A percentile compares a stretch with the other conserved stretches of the same genome.
Conservation (phyloP, 768 basidiomycete species). For the Auriscalpium orientale region DNA sequence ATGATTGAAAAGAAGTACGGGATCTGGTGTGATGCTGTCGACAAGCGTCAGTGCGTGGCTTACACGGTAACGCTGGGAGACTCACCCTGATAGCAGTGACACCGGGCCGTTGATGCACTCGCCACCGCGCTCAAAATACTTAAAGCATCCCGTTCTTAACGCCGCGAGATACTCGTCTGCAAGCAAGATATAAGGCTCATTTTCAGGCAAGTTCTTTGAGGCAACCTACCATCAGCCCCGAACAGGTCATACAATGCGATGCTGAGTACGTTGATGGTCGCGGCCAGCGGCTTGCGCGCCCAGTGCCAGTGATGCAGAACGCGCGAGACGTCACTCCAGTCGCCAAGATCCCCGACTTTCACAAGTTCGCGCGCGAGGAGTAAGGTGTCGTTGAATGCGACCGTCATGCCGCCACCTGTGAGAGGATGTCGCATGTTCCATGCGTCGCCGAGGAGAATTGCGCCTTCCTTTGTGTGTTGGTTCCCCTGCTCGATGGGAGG, state of each 20-base stretch:
- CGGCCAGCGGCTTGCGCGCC: constrained; percentile 72
- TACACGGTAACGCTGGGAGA: neutral
- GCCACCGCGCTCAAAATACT: constrained; percentile 93
- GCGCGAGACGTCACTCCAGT: constrained; percentile 45
- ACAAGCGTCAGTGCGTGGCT: neutral
- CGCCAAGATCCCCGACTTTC: constrained; percentile 30
- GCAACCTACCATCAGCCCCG: constrained; percentile 75
- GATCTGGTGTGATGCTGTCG: constrained; percentile 70
- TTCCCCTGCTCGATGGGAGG: constrained; percentile 65
- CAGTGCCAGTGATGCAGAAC: constrained; percentile 75
- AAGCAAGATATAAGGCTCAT: neutral
- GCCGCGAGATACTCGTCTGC: constrained; percentile 55
- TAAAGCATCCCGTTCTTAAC: constrained; percentile 84
- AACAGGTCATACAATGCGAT: constrained; percentile 93
- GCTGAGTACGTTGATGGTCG: constrained; percentile 88
- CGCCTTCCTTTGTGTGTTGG: constrained; percentile 48
- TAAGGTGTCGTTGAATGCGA: constrained; percentile 83
- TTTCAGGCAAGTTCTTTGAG: neutral
- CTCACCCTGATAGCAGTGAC: constrained; percentile 80
- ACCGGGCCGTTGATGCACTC: constrained; percentile 86
- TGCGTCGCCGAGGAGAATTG: constrained; percentile 85
- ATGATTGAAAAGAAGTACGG: constrained; percentile 73
- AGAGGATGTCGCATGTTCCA: constrained; percentile 99
- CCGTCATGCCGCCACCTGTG: constrained; percentile 98
- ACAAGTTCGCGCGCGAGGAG: constrained; percentile 57